Evolutionary conservation across 2,329 filamentous ascomycete genomes (phyloP), one percentile per base, ranked within the genome.

Genomic region (Amauroascus niger): DNA sequence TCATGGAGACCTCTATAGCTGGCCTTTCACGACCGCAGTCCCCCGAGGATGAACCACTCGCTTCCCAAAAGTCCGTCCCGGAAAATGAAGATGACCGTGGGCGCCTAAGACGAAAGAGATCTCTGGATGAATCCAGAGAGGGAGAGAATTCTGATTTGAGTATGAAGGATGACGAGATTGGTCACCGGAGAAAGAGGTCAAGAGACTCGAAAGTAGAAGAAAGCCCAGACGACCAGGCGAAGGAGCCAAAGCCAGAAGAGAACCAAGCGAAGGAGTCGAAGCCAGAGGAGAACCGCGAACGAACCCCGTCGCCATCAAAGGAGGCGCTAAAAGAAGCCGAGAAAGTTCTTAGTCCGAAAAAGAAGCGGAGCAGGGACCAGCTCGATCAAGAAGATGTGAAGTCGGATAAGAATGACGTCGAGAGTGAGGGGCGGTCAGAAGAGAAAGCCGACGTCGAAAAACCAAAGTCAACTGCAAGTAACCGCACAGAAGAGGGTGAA

Each of bases 1-100:
- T 84, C 52, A 77, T 80, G 65, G 77, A 82, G 61, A 81, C 80
- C 2, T 74, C 77, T n/a, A 80, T 83, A 53, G 76, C 75, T 37
- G 68, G 72, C 35, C n/a, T 48, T 43, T 33, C 45, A 8, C 20
- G 33, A 43, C 48, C 40, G 18, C 16, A 41, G 22, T 40, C 44
- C 26, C 55, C 22, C 57, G 51, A 53, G 61, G 57, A 61, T 28
- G 26, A 57, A 26, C 28, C 40, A 13, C 53, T 60, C 30, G 39
- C 47, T 6, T 48, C 53, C 28, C 55, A 48, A 28, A 54, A 57
- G 22, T 41, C 47, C 20, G 37, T 18, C 1, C 14, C 45, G 7
- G 45, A 49, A 11, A 59, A 58, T 46, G 56, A 54, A 44, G 63
- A 65, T 30, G 71, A 71, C 59, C 64, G 70, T 30, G 63, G 63